Conservation (phyloP, 495 filamentous ascomycete species). For the Trichoderma parareesei region DNA sequence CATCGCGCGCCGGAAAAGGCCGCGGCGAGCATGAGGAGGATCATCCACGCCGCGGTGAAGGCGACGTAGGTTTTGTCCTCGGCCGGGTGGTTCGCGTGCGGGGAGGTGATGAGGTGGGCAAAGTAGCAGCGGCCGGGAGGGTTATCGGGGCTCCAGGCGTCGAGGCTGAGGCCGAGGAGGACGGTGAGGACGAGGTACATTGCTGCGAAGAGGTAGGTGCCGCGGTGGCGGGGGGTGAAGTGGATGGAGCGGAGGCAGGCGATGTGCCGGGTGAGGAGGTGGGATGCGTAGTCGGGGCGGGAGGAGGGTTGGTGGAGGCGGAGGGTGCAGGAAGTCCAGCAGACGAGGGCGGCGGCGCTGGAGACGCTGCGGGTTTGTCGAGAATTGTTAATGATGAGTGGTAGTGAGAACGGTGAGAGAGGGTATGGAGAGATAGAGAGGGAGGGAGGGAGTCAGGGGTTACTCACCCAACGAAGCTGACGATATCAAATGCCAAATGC, state of each 20-base stretch:
- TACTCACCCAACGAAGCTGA: slow-evolving; percentile 27
- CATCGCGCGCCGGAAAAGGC: slow-evolving; percentile 21
- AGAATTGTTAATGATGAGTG: neutral
- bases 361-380: slow-evolving; percentile 18
- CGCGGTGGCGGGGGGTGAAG: slow-evolving; percentile 21
- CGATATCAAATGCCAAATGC: slow-evolving; percentile 29
- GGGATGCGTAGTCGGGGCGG: neutral
- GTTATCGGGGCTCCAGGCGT: slow-evolving; percentile 21
- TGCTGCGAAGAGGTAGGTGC: slow-evolving; percentile 22
- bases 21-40: slow-evolving; percentile 23
- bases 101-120: slow-evolving; percentile 18
- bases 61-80: slow-evolving; percentile 26
- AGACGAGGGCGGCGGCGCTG: slow-evolving; percentile 29
- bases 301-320: neutral
- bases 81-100: slow-evolving; percentile 19
- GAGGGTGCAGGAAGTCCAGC: slow-evolving; percentile 22
- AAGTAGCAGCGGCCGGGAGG: slow-evolving; percentile 25
- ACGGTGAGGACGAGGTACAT: slow-evolving; percentile 27
- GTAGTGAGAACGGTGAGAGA: neutral
- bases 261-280: neutral
- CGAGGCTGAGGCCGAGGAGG: slow-evolving; percentile 24
- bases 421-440: neutral
- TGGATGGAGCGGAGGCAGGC: slow-evolving; percentile 14
- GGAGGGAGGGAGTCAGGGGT: neutral
- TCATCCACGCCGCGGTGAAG: slow-evolving; percentile 24